Evolutionary conservation across 2,329 filamentous ascomycete genomes (phyloP), one percentile per base, ranked within the genome.

Genomic region (Aspergillus hiratsukae): DNA sequence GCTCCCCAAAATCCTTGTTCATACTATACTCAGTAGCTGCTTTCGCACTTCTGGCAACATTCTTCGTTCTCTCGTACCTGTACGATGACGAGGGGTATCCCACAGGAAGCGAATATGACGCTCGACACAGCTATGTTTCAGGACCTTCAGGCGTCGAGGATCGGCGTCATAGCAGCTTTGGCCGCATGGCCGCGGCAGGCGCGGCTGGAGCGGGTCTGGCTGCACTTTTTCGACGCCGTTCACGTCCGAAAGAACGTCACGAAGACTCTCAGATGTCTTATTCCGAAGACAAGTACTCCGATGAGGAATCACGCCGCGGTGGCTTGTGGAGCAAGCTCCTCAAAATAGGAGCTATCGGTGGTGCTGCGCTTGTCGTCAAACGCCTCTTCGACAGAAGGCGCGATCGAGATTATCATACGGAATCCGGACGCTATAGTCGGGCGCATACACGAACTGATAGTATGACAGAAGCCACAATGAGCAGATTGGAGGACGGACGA

Each of bases 11-110:
- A 66, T 84, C 83, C 40, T 81, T 92, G 3, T 99, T 97, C 71
- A 86, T 99, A 52, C 78, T 97, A 3, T 99, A 89, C 68, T 83
- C 92, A 0, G 61, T 97, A 0, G 93, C 88, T 80, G 87, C 88
- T 71, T 83, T 85, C 28, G 80, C 89, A 19, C 76, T 97, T 35
- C 64, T 97, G 17, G 66, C 91, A 1, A 61, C 85, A 14, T 97
- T 91, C 73, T 95, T 97, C 66, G 78, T 93, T 54, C 78, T 96
- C 35, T 88, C 87, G 61, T 95, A 89, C 72, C 80, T 84, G 72
- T 87, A 76, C 73, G 85, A 75, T 37, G 64, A 64, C n/a, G 67
- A 71, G 53, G 66, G 69, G 74, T 83, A 67, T 64, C 81, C 69
- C 68, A 77, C 67, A 75, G 76, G 72, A 58, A 81, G 82, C 62